Base-by-base conservation (phyloP, 2,329 filamentous ascomycete species). In the Talaromyces verruculosus region DNA sequence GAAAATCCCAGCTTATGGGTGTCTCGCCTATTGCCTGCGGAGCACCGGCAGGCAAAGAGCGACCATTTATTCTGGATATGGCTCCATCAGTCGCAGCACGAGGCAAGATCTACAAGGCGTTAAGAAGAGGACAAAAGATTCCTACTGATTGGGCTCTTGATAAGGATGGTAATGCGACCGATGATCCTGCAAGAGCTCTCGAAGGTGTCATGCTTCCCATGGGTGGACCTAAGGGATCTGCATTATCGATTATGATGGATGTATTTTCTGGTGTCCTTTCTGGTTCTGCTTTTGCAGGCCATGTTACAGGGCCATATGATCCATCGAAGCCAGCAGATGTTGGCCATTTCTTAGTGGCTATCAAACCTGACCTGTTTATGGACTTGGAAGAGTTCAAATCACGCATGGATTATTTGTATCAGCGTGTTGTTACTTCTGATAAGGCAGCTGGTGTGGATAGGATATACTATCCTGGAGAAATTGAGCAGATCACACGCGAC, bases 201-300 rank as follows among this genome's bases (percentile, higher is more conserved):
- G 85, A 87, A 39, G 91, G 91, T 0, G 90, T 93, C 3, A 94
- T 95, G 91, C 79, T 94, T 22, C 91, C 91, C 0, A 93, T 95
- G 89, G 91, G 91, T 2, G 91, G 92, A 0, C 91, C 91, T 0
- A 95, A 95, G 76, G 92, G 92, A 0, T 91, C 89, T 1, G 92
- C 85, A 0, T 76, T 95, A 47, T 82, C 90, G 0, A 86, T 95
- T 64, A 94, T 93, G 90, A 95, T 95, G 92, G 91, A 95, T 73
- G 89, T 96, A 1, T 94, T 95, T 73, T 93, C 90, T 0, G 91
- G 91, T 1, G 80, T 82, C n/a, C 70, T 95, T 0, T 92, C 90
- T 0, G 91, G 91, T 0, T 89, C 88, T 37, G 91, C 91, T 0
- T 95, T 92, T 77, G 92, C 90, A 0, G 91, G 91, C 0, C 83